A percentile compares a stretch with the other conserved stretches of the same genome.
These are phyloP conservation scores for Ceratobasidium sp. DNA, from an alignment of 1,284 basidiomycete species.

Conservation along the genomic window DNA sequence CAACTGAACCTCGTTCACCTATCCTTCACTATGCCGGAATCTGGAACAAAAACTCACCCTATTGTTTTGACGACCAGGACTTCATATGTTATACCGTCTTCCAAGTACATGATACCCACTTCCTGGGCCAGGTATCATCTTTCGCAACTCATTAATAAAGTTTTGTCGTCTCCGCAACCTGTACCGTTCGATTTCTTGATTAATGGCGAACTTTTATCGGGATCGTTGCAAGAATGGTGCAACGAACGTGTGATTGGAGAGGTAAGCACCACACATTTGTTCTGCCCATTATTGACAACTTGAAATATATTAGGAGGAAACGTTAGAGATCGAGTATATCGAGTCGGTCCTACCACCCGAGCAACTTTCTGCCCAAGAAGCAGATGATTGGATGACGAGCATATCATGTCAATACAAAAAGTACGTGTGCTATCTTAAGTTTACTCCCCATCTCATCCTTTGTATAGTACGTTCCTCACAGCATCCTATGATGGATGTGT, in stretches of 20 bases:
- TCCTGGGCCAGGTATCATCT: constrained; percentile 94
- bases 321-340: constrained; percentile 93
- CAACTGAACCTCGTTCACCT: neutral
- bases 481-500: constrained; percentile 84
- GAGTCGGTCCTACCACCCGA: constrained; percentile 91
- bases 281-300: neutral
- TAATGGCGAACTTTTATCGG: constrained; percentile 81
- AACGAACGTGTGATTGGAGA: constrained; percentile 75
- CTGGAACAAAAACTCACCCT: constrained; percentile 58
- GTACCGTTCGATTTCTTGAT: constrained; percentile 96
- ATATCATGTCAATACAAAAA: constrained; percentile 75
- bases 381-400: constrained; percentile 95
- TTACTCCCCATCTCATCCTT: constrained; percentile 22
- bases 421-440: constrained; percentile 59
- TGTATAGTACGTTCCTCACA: constrained; percentile 73
- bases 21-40: constrained; percentile 1
- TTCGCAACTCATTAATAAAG: constrained; percentile 98
- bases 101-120: constrained; percentile 94
- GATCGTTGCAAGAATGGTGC: constrained; percentile 82
- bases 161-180: constrained; percentile 76
- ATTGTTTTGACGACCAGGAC: constrained; percentile 86
- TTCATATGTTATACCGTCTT: constrained; percentile 82
- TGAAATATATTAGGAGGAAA: constrained; percentile 71
- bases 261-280: constrained; percentile 56
- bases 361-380: constrained; percentile 80